Evolutionary conservation across 805 yeast genomes (phyloP).

Genomic region (Ogataea trehalophila): DNA sequence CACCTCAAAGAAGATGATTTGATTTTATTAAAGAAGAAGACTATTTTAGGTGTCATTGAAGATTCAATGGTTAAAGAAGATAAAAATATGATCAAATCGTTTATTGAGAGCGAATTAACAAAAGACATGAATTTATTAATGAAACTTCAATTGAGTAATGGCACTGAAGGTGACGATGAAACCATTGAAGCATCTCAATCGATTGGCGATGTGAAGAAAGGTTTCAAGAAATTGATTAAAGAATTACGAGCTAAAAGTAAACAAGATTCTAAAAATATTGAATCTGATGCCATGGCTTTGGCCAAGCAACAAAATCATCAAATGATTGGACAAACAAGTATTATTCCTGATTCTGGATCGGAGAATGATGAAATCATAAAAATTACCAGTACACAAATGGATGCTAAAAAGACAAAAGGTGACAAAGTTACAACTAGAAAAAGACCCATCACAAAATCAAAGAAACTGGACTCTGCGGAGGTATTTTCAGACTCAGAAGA

Average conservation of each 20-base stretch:
- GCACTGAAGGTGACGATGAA: slow-evolving; percentile 33
- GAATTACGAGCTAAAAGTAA: slow-evolving; percentile 18
- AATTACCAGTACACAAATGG: too few relatives aligned
- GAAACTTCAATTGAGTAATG: slow-evolving; percentile 29
- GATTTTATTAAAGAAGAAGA: slow-evolving; percentile 66
- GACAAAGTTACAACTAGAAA: background rate
- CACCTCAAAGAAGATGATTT: slow-evolving; percentile 60
- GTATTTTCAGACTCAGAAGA: background rate
- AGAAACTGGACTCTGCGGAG: background rate
- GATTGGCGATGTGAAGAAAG: slow-evolving; percentile 21
- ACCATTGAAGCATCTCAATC: slow-evolving; percentile 3
- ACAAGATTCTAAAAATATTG: background rate
- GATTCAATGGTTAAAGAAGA: slow-evolving; percentile 80
- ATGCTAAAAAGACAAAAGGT: background rate
- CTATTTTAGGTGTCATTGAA: slow-evolving; percentile 68
- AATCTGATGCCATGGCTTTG: background rate
- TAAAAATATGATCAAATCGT: slow-evolving; percentile 61
- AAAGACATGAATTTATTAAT: slow-evolving; percentile 47
- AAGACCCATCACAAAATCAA: background rate
- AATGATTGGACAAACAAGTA: too few relatives aligned
- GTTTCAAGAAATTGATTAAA: slow-evolving; percentile 27
- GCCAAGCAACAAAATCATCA: too few relatives aligned
- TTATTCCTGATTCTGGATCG: too few relatives aligned
- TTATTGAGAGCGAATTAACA: slow-evolving; percentile 50
- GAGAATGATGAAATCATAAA: too few relatives aligned